phyloP scores from a whole-genome alignment of 495 filamentous ascomycete genomes.

The Cercophora samala region DNA sequence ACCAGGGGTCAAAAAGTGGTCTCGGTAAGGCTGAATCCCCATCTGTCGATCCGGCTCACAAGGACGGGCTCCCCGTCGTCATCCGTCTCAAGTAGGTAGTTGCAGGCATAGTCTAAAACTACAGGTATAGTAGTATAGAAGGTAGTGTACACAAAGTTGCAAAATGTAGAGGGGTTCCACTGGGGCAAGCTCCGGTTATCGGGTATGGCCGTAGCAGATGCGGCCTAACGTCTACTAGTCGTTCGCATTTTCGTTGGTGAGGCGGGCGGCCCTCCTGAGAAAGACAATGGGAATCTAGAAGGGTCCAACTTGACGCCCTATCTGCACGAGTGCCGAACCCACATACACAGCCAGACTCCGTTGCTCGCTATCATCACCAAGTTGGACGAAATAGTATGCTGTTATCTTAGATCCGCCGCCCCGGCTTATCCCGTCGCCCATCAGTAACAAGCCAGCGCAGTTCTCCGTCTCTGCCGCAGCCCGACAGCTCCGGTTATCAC shows the following conservation, averaged over 20 bases:
- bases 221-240: background rate
- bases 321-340: background rate
- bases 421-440: background rate
- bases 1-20: background rate
- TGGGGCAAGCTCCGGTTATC: background rate
- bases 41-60: background rate
- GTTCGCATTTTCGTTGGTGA: background rate
- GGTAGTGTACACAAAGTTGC: background rate
- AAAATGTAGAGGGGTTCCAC: background rate
- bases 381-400: background rate
- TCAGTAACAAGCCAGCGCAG: background rate
- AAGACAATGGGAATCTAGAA: background rate
- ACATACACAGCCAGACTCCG: background rate
- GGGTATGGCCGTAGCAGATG: background rate
- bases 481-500: background rate
- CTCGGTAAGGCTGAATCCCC: conserved; percentile 3
- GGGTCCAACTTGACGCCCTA: background rate
- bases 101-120: too few relatives aligned
- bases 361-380: background rate
- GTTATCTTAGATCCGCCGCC: background rate
- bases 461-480: background rate
- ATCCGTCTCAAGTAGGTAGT: background rate
- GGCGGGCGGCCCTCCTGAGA: background rate
- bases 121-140: too few relatives aligned
- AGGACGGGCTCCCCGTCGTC: background rate